Evolutionary conservation across 768 basidiomycete species (phyloP), one percentile per base, ranked within the genome.

Genomic region (Kwoniella mangroviensis): DNA sequence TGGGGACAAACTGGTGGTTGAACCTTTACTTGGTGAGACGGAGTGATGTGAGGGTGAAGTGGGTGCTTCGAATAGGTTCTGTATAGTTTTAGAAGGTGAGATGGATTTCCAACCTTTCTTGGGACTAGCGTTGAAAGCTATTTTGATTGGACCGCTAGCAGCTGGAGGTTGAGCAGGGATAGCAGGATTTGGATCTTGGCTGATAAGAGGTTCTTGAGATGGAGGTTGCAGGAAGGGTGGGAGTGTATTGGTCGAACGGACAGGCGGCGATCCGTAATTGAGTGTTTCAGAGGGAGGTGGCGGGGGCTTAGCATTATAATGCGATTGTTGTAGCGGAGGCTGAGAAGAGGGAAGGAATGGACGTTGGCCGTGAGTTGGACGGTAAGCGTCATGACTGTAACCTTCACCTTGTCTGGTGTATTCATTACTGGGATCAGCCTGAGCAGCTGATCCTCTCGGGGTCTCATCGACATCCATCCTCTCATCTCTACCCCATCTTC

Each of bases 1-100:
- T 2, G 26, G 12, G 21, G 62, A 24, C 3, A 52, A 34, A 34
- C 34, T 34, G 34, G 34, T 28, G 45, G 62, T 51, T 5, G 62
- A 63, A 34, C 34, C 34, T 63, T 28, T 51, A 22, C 40, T 52
- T 42, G 62, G 34, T 52, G 43, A 51, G 49, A 11, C 12, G 9
- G 63, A 41, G 19, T 41, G 9, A 17, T 57, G 45, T 0, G 69
- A 51, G 2, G 63, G 57, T 4, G 73, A 63, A 4, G 51, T 22
- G 0, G 56, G 11, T n/a, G 63, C 67, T 26, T 74, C 73, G 54
- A 74, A 74, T 10, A 74, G 54, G 40, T 68, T 70, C 28, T 71
- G 73, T 19, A 74, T 65, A 12, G 70, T 62, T 56, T 55, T 67
- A 34, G 51, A 63, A 41, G 63, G 74, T 15, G 65, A 67, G 26